phyloP scores from a whole-genome alignment of 2,329 filamentous ascomycete genomes.

The Fusarium mundagurra region DNA sequence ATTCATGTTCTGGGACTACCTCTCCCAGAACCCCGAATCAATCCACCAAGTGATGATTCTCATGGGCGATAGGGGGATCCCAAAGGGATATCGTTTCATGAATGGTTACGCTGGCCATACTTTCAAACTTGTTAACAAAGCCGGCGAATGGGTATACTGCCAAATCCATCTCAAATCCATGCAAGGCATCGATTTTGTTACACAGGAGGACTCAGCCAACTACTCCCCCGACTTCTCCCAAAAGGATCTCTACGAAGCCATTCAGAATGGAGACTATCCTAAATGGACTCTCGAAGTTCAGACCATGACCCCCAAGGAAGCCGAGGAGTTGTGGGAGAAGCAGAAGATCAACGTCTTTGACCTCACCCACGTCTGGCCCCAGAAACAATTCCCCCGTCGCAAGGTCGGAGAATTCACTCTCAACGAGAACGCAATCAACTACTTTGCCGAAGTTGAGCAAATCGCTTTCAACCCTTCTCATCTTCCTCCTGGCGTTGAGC shows the following conservation, averaged over 20 bases:
- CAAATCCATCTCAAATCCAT: slow-evolving; percentile 29
- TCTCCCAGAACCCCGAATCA: slow-evolving; percentile 66
- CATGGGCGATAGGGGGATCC: slow-evolving; percentile 66
- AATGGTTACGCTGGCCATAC: slow-evolving; percentile 23
- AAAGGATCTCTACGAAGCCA: slow-evolving; percentile 33
- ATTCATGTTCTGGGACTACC: slow-evolving; percentile 55
- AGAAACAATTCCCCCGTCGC: slow-evolving; percentile 20
- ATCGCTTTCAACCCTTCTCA: slow-evolving; percentile 72
- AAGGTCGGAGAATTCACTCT: slow-evolving; percentile 73
- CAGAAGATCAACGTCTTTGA: slow-evolving; percentile 61
- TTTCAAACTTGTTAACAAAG: slow-evolving; percentile 2
- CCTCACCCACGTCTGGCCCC: slow-evolving; percentile 69
- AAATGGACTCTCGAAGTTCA: slow-evolving; percentile 66
- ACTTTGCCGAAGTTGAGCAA: slow-evolving; percentile 72
- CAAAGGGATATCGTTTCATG: slow-evolving; percentile 57
- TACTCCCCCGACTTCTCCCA: slow-evolving; percentile 22
- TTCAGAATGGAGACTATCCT: slow-evolving; percentile 53
- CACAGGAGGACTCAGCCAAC: slow-evolving; percentile 4
- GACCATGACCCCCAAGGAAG: slow-evolving; percentile 37
- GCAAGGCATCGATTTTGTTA: slow-evolving; percentile 26
- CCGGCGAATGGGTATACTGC: slow-evolving; percentile 15
- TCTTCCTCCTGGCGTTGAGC: slow-evolving; percentile 70
- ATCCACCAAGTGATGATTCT: slow-evolving; percentile 68
- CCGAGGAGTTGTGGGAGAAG: slow-evolving; percentile 37
- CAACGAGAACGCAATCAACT: slow-evolving; percentile 73